Base-by-base conservation (phyloP, 78 protist species). In the Bodo saltans region DNA sequence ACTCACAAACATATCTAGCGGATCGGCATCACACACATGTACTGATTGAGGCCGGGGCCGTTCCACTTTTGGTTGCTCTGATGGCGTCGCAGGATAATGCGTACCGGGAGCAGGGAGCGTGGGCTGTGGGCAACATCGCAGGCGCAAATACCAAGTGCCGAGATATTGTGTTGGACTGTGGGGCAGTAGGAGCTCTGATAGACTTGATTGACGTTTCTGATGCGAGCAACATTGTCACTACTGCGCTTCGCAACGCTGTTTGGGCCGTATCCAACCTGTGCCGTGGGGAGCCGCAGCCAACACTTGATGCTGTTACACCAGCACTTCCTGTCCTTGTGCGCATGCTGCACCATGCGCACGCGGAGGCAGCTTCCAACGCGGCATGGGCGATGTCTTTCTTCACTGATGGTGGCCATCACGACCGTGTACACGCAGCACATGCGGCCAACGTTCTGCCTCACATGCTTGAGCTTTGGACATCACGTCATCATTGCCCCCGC, bases 241-340 rank as follows among this genome's bases (percentile, higher is more conserved):
- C 12, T 8, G 30, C 11, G 41, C 12, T 12, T 0, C 34, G 30
- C 30, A 97, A 93, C 83, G 98, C 98, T 12, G 93, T 98, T 28
- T 98, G 99, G 99, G 87, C 97, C 30, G 85, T 98, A 41, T 87
- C 95, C 71, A 98, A 98, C 91, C 78, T 98, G 73, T 97, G 97
- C 93, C 83, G 99, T 26, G 99, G 99, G 53, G 96, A 97, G 88
- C 98, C 91, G 47, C 83, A 89, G 47, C 96, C 97, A 42, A 34
- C 26, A 35, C 75, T 78, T 80, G 53, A 26, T 23, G 0, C 3
- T 2, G 87, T 94, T 33, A 25, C 3, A 3, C 79, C 76, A 3
- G 91, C 91, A 37, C 89, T 86, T 23, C 74, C 78, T 21, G 29
- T 37, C 12, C 38, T 88, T 4, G 72, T 84, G 17, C 82, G 0